Base-by-base conservation (phyloP, 2,329 filamentous ascomycete genomes). In the Xylariaceae sp. region DNA sequence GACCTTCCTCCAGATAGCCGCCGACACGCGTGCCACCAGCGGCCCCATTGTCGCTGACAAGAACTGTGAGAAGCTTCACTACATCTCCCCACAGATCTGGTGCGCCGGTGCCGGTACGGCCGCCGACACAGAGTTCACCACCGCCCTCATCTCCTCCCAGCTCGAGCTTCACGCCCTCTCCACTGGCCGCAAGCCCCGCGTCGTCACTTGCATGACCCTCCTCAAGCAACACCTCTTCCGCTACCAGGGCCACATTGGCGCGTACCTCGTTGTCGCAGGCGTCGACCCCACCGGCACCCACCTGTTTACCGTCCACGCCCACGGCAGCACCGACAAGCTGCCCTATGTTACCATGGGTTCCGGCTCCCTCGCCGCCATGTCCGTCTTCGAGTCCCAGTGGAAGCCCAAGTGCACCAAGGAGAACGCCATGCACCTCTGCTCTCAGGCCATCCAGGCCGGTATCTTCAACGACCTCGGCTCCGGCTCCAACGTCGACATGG, bases 1-100 rank as follows among this genome's bases (percentile, higher is more conserved):
- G 38, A 65, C 47, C 18, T 39, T 31, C n/a, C 38, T 16, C 48
- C 64, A 92, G 88, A 97, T 99, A 74, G 94, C 94, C 59, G 94
- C 94, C 77, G 94, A 99, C 76, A 99, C 94, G 61, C 86, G 94
- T 83, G 94, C 94, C 59, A 99, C 94, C 43, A 95, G 89, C 60
- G 94, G 94, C 34, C 92, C 94, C 62, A 99, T 99, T 75, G 94
- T 99, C 64, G 95, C 95, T 74, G 94, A 99, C 84, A 99, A 99
- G 90, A 99, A 99, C 83, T 97, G 94, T 80, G 93, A 99, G 78
- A 99, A 99, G 80, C 86, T 99, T 60, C 94, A 99, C 79, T 99
- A 95, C 81, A 99, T 99, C 73, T 82, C 94, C 41, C 93, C 94
- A 54, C 91, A 97, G 74, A 99, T 99, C 75, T 99, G 94, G 94